Evolutionary conservation across 2,329 filamentous ascomycete species (phyloP).

Genomic region (Zymoseptoria tritici): DNA sequence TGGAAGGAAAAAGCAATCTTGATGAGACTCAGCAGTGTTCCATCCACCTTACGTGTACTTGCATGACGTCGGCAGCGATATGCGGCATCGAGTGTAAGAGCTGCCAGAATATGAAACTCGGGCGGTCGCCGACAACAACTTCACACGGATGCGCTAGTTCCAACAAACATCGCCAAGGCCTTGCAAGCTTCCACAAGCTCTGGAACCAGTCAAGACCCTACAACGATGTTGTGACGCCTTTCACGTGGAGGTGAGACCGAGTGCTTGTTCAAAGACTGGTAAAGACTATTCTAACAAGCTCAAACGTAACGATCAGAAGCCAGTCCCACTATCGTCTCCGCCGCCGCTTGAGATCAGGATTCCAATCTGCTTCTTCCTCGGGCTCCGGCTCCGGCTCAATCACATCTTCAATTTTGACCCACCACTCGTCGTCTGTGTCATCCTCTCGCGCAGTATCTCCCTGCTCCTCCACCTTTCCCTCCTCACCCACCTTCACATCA

Average conservation of each 20-base stretch:
- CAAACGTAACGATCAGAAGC: neutral
- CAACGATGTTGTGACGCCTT: neutral
- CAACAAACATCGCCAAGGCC: neutral
- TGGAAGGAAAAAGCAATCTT: neutral
- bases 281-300: neutral
- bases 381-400: neutral
- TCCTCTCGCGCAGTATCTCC: neutral
- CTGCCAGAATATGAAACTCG: neutral
- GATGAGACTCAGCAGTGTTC: neutral
- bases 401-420: constrained; percentile 9
- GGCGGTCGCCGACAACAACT: neutral
- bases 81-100: neutral
- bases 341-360: constrained; percentile 14
- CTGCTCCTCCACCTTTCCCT: constrained; percentile 1
- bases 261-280: neutral
- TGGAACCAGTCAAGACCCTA: neutral
- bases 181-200: neutral
- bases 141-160: neutral
- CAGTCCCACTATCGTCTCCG: constrained; percentile 7
- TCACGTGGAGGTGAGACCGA: neutral
- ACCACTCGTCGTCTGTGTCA: constrained; percentile 9
- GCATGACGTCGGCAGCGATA: neutral
- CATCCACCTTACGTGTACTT: neutral
- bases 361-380: constrained; percentile 5
- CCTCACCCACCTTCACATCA: constrained; percentile 4